Evolutionary conservation across 176 grass and related monocot species (phyloP).

Genomic region (Carex cristatella): DNA sequence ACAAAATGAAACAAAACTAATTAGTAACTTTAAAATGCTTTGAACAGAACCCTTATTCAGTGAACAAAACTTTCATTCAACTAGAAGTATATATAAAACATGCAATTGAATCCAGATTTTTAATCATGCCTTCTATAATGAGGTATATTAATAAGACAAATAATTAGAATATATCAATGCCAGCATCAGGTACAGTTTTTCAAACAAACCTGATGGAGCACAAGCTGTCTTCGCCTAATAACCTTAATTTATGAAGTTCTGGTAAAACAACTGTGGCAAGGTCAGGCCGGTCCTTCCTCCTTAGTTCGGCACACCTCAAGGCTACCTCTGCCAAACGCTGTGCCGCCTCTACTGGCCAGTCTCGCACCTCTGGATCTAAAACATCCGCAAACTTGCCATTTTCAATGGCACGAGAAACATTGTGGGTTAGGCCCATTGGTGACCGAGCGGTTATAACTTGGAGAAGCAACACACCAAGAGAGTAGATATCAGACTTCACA

Average conservation of each 20-base stretch:
- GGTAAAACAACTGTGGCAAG: slow-evolving; percentile 66
- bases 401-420: slow-evolving; percentile 53
- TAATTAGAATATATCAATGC: background rate
- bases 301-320: slow-evolving; percentile 63
- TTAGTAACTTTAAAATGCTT: background rate
- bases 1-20: no score
- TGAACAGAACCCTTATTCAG: background rate
- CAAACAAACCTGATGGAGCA: slow-evolving; percentile 19
- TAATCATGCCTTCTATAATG: background rate
- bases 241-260: slow-evolving; percentile 46
- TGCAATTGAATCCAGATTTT: background rate
- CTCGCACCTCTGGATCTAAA: slow-evolving; percentile 49
- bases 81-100: background rate
- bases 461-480: slow-evolving; percentile 84
- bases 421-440: slow-evolving; percentile 85
- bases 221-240: slow-evolving; percentile 56
- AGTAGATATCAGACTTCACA: slow-evolving; percentile 88
- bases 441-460: slow-evolving; percentile 63
- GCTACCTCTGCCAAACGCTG: slow-evolving; percentile 50
- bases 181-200: background rate
- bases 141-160: background rate
- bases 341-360: slow-evolving; percentile 75
- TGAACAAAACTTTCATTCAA: background rate
- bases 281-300: slow-evolving; percentile 73
- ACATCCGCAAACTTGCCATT: slow-evolving; percentile 46